Percentiles rank a stretch among this genome's conserved stretches.
Evolutionary conservation across 2,329 filamentous ascomycete species (phyloP).

Genomic region (Ascochyta rabiei): DNA sequence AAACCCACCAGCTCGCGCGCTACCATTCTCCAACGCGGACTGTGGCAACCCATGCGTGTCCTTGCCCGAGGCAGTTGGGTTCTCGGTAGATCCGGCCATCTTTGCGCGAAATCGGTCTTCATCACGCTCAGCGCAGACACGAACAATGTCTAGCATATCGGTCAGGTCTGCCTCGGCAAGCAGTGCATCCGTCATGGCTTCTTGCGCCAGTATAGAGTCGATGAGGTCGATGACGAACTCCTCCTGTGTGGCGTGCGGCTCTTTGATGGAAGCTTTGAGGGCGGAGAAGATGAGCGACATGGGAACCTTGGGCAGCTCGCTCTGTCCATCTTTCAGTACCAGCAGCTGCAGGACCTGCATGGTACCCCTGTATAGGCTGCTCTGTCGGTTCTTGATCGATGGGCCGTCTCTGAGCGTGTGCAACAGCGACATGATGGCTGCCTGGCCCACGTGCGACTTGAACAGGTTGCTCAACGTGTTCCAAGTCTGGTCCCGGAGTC

Average conservation of each 20-base stretch:
- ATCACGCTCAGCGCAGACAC: conserved; percentile 55
- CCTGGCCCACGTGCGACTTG: conserved; percentile 75
- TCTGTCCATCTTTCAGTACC: conserved; percentile 40
- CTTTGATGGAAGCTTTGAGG: conserved; percentile 39
- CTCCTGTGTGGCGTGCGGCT: conserved; percentile 38
- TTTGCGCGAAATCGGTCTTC: conserved; percentile 31
- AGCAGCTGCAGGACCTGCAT: conserved; percentile 40
- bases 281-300: conserved; percentile 43
- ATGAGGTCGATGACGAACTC: conserved; percentile 61
- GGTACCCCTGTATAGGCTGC: conserved; percentile 38
- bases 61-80: conserved; percentile 53
- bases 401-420: conserved; percentile 55
- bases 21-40: conserved; percentile 16
- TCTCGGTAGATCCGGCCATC: conserved; percentile 26
- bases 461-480: conserved; percentile 72
- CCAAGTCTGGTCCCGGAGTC: conserved; percentile 70
- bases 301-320: conserved; percentile 43
- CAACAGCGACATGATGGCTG: conserved; percentile 69
- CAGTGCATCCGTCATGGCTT: conserved; percentile 62
- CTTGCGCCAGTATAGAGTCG: conserved; percentile 49
- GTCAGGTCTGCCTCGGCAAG: conserved; percentile 72
- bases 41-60: conserved; percentile 20
- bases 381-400: conserved; percentile 27
- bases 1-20: conserved; percentile 9
- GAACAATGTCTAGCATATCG: conserved; percentile 64